These are phyloP conservation scores for Trifolium subterraneum DNA, from an alignment of 306 rosid species.

Conservation along the genomic window DNA sequence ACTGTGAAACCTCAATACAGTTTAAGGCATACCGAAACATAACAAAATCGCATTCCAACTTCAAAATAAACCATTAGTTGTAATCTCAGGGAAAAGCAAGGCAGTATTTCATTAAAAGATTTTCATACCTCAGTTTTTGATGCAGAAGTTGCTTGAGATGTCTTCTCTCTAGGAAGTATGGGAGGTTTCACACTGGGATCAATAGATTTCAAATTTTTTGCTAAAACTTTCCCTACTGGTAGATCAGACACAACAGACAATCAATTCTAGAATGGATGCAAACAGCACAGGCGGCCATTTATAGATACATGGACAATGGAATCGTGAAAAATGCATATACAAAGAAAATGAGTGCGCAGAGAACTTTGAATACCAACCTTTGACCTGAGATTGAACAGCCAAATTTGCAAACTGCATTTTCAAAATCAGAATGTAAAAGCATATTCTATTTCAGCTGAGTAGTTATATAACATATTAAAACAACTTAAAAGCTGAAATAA, in stretches of 20 bases:
- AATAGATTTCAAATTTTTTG: constrained; percentile 19
- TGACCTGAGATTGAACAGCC: constrained; percentile 53
- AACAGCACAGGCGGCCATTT: not conserved
- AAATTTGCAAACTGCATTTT: constrained; percentile 64
- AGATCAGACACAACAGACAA: constrained; percentile 41
- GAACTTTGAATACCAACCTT: constrained; percentile 58
- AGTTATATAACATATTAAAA: constrained; percentile 37
- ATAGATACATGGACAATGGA: not conserved
- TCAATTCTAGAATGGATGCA: constrained; percentile 26
- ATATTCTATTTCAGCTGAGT: constrained; percentile 30
- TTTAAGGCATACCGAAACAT: not conserved
- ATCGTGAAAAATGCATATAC: constrained; percentile 28
- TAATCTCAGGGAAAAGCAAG: constrained; percentile 8
- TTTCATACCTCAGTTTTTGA: constrained; percentile 61
- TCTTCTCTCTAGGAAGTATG: constrained; percentile 49
- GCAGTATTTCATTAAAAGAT: constrained; percentile 21
- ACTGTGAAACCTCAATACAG: not conserved
- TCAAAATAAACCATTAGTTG: constrained; percentile 10
- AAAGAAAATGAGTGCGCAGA: constrained; percentile 23
- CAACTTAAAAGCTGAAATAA: constrained; percentile 35
- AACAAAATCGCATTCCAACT: not conserved
- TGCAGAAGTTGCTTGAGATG: constrained; percentile 49
- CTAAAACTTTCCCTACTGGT: constrained; percentile 34
- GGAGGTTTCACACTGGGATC: constrained; percentile 45
- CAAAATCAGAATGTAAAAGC: constrained; percentile 39